A percentile compares a stretch with the other conserved stretches of the same genome.
These are phyloP conservation scores for Cunninghamia lanceolata DNA, from an alignment of 75 land plant species.

Conservation along the genomic window DNA sequence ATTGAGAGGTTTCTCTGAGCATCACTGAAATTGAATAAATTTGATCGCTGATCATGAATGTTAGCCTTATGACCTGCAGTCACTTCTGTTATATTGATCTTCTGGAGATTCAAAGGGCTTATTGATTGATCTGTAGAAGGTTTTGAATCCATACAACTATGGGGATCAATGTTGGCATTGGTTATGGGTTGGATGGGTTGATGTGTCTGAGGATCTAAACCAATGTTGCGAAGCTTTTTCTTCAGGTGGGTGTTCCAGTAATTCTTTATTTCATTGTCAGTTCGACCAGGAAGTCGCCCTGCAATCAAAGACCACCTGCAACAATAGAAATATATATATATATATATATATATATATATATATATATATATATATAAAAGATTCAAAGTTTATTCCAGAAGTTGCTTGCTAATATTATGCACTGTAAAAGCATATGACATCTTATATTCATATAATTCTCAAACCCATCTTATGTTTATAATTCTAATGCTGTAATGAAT, in stretches of 20 bases:
- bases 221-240: not conserved
- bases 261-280: conserved; percentile 1
- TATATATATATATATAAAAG: too few species aligned
- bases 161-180: not conserved
- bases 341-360: too few species aligned
- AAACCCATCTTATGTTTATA: too few species aligned
- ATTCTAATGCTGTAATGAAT: too few species aligned
- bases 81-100: not conserved
- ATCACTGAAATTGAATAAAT: not conserved
- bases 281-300: not conserved
- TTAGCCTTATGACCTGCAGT: not conserved
- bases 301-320: conserved; percentile 5
- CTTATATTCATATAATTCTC: too few species aligned
- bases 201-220: not conserved
- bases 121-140: not conserved
- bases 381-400: too few species aligned
- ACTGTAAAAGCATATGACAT: too few species aligned
- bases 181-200: not conserved
- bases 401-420: too few species aligned
- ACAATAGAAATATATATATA: not conserved
- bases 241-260: conserved; percentile 3
- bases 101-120: not conserved
- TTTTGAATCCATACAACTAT: not conserved
- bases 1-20: not conserved
- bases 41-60: not conserved